Evolutionary conservation across 164 flowering plant species (phyloP).

Genomic region (Tetracentron sinense): DNA sequence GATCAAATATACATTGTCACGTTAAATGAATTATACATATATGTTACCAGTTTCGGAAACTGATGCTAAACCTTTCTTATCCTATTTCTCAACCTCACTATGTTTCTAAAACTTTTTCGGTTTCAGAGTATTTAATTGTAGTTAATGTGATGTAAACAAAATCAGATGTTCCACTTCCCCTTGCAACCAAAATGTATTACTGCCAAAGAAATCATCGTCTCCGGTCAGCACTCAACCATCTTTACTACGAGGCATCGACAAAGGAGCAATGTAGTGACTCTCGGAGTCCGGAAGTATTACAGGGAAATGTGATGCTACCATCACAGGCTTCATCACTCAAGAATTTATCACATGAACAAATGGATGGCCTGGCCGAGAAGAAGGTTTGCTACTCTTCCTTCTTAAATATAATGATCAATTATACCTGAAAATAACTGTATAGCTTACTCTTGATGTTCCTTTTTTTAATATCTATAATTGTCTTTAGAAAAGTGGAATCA

Average conservation of each 20-base stretch:
- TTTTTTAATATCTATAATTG: not conserved
- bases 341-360: slow-evolving; percentile 22
- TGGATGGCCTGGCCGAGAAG: slow-evolving; percentile 22
- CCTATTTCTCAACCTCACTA: not conserved
- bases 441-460: not conserved
- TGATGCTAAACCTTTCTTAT: not conserved
- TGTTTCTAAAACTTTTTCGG: not conserved
- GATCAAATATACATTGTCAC: no score
- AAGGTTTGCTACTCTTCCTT: slow-evolving; percentile 26
- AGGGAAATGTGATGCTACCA: slow-evolving; percentile 19
- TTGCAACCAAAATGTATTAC: slow-evolving; percentile 72
- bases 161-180: slow-evolving; percentile 67
- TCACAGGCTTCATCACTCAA: slow-evolving; percentile 29
- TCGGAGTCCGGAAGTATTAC: slow-evolving; percentile 22
- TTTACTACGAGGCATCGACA: slow-evolving; percentile 37
- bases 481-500: not conserved
- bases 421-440: not conserved
- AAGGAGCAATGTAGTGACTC: slow-evolving; percentile 27
- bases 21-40: no score
- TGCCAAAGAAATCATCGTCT: slow-evolving; percentile 55
- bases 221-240: slow-evolving; percentile 47
- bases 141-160: slow-evolving; percentile 9
- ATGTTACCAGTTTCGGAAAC: not conserved
- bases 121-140: not conserved
- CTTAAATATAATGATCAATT: not conserved